Base-by-base conservation (phyloP, 352 stramenopile species). In the Phytophthora brassicae region DNA sequence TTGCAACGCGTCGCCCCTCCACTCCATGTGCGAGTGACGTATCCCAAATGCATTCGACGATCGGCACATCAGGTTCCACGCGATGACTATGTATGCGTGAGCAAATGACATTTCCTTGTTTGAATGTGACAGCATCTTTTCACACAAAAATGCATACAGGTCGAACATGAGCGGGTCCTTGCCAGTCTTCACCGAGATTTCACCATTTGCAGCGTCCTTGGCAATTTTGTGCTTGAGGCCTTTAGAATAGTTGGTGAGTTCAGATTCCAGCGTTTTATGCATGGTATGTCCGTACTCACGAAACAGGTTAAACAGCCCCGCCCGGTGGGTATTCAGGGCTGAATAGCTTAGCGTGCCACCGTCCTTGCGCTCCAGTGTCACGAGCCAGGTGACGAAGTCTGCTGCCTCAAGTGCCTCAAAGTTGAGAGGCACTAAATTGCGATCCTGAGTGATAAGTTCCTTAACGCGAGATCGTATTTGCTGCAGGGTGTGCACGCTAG, bases 51-150 rank as follows among this genome's bases (percentile, higher is more conserved):
- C 31, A 38, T 38, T 38, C 11, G 31, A 38, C 11, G 31, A 38
- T 6, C 31, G 31, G 31, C 31, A 38, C 31, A 38, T 38, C 11
- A 9, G 31, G 31, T 38, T 38, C 31, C 31, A 38, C 11, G 31
- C 31, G 31, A 38, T 38, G 6, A 38, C 28, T 9, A 29, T 48
- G 20, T 17, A 48, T 6, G 19, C 41, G 20, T 29, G 20, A 16
- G n/a, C 41, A 48, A 48, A 48, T 48, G 41, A 7, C 20, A 48
- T 48, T 13, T 48, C 41, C 6, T 48, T 48, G 19, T 20, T 29
- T 23, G 41, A 19, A 19, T 41, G 41, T 19, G 20, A 19, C n/a
- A 47, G 8, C 26, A 31, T 31, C 26, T 31, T 31, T 31, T 31
- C 19, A 47, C 41, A 47, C 17, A 31, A 47, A 47, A 47, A 19